Evolutionary conservation across 306 rosid species (phyloP).

Genomic region (Ormosia emarginata): DNA sequence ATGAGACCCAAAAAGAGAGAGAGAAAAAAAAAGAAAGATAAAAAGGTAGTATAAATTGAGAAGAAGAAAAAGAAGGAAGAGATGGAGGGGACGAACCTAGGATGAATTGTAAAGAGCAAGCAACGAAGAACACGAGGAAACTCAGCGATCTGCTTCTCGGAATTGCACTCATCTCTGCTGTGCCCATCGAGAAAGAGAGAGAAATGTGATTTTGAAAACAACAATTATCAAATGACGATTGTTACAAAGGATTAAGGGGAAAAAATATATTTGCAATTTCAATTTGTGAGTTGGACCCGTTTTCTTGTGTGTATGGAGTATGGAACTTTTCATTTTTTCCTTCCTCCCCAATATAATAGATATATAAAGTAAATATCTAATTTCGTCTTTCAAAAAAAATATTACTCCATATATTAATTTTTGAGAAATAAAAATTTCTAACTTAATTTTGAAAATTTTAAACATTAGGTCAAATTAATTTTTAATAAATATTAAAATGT

Average conservation of each 20-base stretch:
- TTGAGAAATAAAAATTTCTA: too few species aligned
- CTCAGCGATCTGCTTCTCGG: constrained; percentile 32
- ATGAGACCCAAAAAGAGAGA: too few species aligned
- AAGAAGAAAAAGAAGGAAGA: not conserved
- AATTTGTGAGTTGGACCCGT: not conserved
- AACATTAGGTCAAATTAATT: too few species aligned
- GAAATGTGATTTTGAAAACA: not conserved
- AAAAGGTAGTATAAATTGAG: not conserved
- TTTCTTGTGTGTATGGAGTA: not conserved
- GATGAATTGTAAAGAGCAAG: constrained; percentile 36
- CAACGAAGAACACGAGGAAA: constrained; percentile 29
- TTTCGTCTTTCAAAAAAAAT: too few species aligned
- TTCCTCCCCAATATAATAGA: too few species aligned
- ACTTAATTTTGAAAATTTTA: too few species aligned
- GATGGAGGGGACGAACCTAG: constrained; percentile 42
- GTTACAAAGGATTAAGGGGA: not conserved
- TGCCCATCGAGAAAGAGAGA: not conserved
- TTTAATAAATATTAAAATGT: too few species aligned
- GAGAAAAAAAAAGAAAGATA: not conserved
- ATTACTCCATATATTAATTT: too few species aligned
- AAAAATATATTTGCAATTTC: too few species aligned
- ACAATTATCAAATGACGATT: not conserved
- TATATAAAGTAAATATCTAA: too few species aligned
- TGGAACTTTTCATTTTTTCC: too few species aligned
- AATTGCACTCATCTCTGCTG: constrained; percentile 38